Evolutionary conservation across 2,329 filamentous ascomycete genomes (phyloP).

Genomic region (Zymoseptoria tritici): DNA sequence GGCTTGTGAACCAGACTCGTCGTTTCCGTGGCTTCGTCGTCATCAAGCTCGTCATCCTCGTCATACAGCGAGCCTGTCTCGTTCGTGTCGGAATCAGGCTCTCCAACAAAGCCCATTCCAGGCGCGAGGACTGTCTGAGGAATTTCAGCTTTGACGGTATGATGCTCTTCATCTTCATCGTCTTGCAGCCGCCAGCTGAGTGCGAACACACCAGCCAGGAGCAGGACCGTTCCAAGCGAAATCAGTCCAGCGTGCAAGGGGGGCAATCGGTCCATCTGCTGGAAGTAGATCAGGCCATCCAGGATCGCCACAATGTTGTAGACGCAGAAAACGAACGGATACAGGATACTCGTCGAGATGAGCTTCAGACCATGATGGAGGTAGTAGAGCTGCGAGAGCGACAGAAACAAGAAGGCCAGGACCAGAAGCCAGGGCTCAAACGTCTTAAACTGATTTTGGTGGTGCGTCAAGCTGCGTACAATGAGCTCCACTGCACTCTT

Average conservation of each 20-base stretch:
- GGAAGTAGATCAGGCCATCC: slow-evolving; percentile 94
- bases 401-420: slow-evolving; percentile 68
- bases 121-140: slow-evolving; percentile 67
- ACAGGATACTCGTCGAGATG: slow-evolving; percentile 89
- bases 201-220: slow-evolving; percentile 80
- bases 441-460: slow-evolving; percentile 85
- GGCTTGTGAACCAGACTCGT: slow-evolving; percentile 17
- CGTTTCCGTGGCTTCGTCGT: slow-evolving; percentile 15
- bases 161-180: slow-evolving; percentile 49
- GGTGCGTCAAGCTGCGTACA: slow-evolving; percentile 75
- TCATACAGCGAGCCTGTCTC: slow-evolving; percentile 18
- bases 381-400: slow-evolving; percentile 88
- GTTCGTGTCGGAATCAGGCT: slow-evolving; percentile 24
- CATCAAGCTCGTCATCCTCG: slow-evolving; percentile 16
- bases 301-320: slow-evolving; percentile 99
- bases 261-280: slow-evolving; percentile 73
- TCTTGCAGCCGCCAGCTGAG: slow-evolving; percentile 90
- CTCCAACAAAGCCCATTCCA: slow-evolving; percentile 56
- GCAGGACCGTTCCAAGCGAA: slow-evolving; percentile 73
- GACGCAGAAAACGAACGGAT: slow-evolving; percentile 94
- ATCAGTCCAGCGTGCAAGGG: slow-evolving; percentile 72
- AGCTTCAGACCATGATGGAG: slow-evolving; percentile 89
- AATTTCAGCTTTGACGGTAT: slow-evolving; percentile 29
- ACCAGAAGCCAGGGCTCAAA: slow-evolving; percentile 95
- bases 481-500: slow-evolving; percentile 95